phyloP scores from a whole-genome alignment of 2,329 filamentous ascomycete species.

The Chalara sp. region DNA sequence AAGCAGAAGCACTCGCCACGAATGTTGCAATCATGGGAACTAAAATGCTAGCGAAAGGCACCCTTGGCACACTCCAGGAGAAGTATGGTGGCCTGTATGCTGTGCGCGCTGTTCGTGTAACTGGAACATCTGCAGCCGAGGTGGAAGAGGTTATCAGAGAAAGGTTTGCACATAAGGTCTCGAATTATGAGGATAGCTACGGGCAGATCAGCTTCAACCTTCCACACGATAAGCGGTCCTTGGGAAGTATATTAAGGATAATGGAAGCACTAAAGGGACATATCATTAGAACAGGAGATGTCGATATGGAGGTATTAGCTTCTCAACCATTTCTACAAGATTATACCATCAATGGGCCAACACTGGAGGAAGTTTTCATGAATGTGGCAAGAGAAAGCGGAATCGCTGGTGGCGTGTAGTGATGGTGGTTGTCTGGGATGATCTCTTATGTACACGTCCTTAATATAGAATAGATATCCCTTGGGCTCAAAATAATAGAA shows the following conservation, averaged over 20 bases:
- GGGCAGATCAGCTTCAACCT: conserved; percentile 18
- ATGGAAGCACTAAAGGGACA: conserved; percentile 20
- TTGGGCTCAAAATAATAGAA: too few relatives aligned
- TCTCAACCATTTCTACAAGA: conserved; percentile 10
- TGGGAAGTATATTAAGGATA: conserved; percentile 17
- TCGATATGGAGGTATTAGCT: conserved; percentile 7
- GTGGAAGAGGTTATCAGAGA: conserved; percentile 9
- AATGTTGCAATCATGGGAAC: conserved; percentile 29
- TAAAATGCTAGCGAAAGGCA: conserved; percentile 26
- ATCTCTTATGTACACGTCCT: too few relatives aligned
- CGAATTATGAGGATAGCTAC: conserved; percentile 16
- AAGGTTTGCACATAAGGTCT: conserved; percentile 12
- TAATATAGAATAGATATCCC: too few relatives aligned
- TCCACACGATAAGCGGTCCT: conserved; percentile 13
- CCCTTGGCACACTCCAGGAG: conserved; percentile 14
- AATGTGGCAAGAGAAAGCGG: conserved; percentile 20
- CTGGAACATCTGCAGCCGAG: conserved; percentile 1
- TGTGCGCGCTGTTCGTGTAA: conserved; percentile 13
- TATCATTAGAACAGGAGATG: conserved; percentile 3
- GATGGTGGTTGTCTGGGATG: too few relatives aligned
- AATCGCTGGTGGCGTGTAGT: conserved; percentile 5
- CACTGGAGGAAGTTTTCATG: conserved; percentile 23
- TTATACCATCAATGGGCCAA: conserved; percentile 21
- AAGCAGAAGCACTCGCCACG: conserved; percentile 29
- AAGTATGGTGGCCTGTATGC: conserved; percentile 15